A percentile compares a stretch with the other conserved stretches of the same genome.
Evolutionary conservation across 352 stramenopile genomes (phyloP).

Genomic region (Globisporangium echinulatum): DNA sequence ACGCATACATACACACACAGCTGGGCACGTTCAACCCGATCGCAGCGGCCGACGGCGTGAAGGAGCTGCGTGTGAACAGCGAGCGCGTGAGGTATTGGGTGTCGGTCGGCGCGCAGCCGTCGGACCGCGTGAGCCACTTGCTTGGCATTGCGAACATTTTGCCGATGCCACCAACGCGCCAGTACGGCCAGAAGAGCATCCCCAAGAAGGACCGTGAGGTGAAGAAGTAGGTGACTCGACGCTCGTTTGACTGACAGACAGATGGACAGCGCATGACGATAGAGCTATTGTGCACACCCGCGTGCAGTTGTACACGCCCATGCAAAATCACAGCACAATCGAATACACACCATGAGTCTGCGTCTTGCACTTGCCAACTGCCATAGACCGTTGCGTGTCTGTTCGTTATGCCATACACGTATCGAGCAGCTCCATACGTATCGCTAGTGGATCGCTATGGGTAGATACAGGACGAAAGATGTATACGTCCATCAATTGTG

Average conservation of each 20-base stretch:
- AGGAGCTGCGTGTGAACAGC: slow-evolving; percentile 84
- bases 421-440: too few relatives aligned
- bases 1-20: slow-evolving; percentile 15
- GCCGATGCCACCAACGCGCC: slow-evolving; percentile 73
- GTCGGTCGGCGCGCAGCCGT: slow-evolving; percentile 81
- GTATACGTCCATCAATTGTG: too few relatives aligned
- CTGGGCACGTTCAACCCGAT: slow-evolving; percentile 87
- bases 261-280: background rate
- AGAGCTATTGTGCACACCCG: too few relatives aligned
- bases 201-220: slow-evolving; percentile 73
- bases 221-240: slow-evolving; percentile 25
- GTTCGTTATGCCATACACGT: too few relatives aligned
- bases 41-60: slow-evolving; percentile 73
- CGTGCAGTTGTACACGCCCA: too few relatives aligned
- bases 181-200: slow-evolving; percentile 83
- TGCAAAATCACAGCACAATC: too few relatives aligned
- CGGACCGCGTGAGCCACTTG: slow-evolving; percentile 75
- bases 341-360: too few relatives aligned
- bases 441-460: too few relatives aligned
- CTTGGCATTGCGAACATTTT: slow-evolving; percentile 79
- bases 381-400: too few relatives aligned
- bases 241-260: background rate
- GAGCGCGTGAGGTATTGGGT: slow-evolving; percentile 86
- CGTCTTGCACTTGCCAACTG: too few relatives aligned
- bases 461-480: too few relatives aligned